Evolutionary conservation across 345 rosid genomes (phyloP).

Genomic region (Brassica incana): DNA sequence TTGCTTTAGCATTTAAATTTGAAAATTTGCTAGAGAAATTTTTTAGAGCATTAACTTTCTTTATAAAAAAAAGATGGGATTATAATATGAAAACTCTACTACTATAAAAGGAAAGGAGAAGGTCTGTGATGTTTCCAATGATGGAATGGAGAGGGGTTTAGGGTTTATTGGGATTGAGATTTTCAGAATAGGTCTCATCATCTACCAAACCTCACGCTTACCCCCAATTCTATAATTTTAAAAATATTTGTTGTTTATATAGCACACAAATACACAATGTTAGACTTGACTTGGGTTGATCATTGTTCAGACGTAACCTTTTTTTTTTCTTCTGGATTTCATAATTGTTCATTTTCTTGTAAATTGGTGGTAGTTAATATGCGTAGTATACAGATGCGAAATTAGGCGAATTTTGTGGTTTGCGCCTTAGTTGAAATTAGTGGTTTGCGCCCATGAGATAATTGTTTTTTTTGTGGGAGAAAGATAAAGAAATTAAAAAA

Average conservation of each 20-base stretch:
- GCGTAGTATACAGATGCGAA: too few species aligned
- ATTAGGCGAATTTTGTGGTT: too few species aligned
- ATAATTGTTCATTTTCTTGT: neutral
- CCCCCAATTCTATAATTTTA: neutral
- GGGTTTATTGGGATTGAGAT: slow-evolving; percentile 37
- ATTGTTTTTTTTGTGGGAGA: neutral
- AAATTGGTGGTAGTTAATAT: neutral
- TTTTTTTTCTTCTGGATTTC: neutral
- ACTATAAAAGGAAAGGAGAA: neutral
- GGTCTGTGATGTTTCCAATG: slow-evolving; percentile 37
- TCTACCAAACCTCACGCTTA: slow-evolving; percentile 25
- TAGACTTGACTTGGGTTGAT: slow-evolving; percentile 14
- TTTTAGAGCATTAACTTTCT: neutral
- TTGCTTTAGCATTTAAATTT: neutral
- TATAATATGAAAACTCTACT: neutral
- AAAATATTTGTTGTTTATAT: neutral
- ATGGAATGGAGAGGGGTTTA: slow-evolving; percentile 22
- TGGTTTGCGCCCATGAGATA: neutral
- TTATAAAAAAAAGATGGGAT: neutral
- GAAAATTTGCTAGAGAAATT: neutral
- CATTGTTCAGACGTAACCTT: neutral
- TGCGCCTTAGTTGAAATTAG: too few species aligned
- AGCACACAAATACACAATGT: neutral
- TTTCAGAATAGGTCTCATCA: slow-evolving; percentile 26
- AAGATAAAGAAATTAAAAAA: neutral